phyloP scores from a whole-genome alignment of 352 stramenopile genomes.

The Elongisporangium undulatum region DNA sequence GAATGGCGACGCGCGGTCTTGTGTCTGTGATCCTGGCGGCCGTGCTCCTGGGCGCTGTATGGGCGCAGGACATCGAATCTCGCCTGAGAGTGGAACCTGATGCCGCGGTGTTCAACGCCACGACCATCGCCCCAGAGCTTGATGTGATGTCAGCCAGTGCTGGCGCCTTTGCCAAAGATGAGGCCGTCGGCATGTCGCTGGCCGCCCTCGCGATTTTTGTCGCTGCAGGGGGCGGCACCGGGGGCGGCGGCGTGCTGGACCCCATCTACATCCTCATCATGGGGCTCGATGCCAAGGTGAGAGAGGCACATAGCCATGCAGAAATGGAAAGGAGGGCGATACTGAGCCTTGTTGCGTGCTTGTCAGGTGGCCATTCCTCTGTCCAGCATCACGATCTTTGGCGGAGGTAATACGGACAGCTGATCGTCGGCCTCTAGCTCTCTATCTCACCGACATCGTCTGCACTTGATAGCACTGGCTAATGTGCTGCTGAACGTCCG shows the following conservation, averaged over 20 bases:
- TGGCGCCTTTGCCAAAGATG: conserved; percentile 21
- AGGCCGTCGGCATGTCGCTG: conserved; percentile 46
- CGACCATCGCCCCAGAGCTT: background rate
- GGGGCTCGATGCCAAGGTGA: conserved; percentile 82
- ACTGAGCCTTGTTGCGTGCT: conserved; percentile 6
- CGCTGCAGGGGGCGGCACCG: conserved; percentile 85
- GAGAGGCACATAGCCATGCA: background rate
- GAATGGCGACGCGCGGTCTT: background rate
- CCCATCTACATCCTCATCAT: conserved; percentile 97
- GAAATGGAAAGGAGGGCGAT: background rate
- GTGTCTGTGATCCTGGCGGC: background rate
- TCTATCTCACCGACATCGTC: background rate
- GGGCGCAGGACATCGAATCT: background rate
- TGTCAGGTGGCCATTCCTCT: conserved; percentile 89
- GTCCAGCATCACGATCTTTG: conserved; percentile 95
- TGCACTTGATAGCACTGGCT: conserved; percentile 51
- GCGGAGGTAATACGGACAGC: conserved; percentile 41
- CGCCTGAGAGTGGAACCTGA: background rate
- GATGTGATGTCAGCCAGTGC: background rate
- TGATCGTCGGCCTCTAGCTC: background rate
- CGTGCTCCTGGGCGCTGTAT: background rate
- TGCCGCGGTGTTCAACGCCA: background rate
- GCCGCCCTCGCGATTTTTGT: conserved; percentile 78
- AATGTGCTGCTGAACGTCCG: conserved; percentile 94
- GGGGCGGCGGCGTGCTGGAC: conserved; percentile 93